Conservation (phyloP, 495 filamentous ascomycete genomes). For the Neurospora sp. region DNA sequence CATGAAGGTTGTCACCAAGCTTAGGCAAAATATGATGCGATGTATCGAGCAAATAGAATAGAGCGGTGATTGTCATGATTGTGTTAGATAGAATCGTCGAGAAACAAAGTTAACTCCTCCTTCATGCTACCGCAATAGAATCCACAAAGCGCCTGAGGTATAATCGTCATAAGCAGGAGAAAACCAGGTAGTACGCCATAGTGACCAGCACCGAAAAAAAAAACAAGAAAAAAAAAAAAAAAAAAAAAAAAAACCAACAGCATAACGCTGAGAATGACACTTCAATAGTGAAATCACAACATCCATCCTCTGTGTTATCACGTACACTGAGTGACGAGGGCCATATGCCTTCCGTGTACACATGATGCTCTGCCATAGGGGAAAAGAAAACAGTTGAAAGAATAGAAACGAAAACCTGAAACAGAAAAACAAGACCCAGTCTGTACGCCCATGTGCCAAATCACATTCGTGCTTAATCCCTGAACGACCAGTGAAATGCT, state of each 20-base stretch:
- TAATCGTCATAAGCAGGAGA: not conserved
- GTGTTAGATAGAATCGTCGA: not conserved
- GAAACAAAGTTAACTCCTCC: not conserved
- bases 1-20: not conserved
- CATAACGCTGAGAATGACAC: not conserved
- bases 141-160: not conserved
- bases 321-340: not conserved
- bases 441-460: not conserved
- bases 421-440: constrained; percentile 5
- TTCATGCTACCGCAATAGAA: not conserved
- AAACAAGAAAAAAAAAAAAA: no score
- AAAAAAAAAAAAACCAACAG: no score
- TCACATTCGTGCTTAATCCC: constrained; percentile 2
- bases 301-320: not conserved
- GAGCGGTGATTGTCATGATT: not conserved
- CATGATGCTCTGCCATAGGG: not conserved
- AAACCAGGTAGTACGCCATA: not conserved
- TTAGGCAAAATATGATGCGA: not conserved
- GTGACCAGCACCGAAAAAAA: not conserved
- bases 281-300: not conserved
- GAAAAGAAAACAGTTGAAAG: not conserved
- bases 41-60: not conserved
- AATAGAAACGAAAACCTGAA: not conserved
- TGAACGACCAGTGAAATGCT: constrained; percentile 15
- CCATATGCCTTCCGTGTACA: not conserved